Percentiles rank a stretch among this genome's conserved stretches.
Conservation (phyloP, 306 rosid species). For the Hylodesmum podocarpum region DNA sequence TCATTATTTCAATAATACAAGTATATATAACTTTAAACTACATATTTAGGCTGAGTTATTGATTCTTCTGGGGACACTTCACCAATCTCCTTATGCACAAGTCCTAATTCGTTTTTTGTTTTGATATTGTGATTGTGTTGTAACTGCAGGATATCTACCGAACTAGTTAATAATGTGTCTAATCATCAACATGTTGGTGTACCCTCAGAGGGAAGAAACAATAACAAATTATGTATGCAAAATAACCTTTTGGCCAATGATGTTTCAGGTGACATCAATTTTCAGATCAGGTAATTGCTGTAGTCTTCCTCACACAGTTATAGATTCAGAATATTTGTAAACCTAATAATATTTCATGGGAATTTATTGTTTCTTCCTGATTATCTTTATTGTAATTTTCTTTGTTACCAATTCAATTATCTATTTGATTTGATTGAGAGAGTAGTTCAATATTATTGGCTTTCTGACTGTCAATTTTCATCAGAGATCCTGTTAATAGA, state of each 20-base stretch:
- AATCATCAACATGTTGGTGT: conserved; percentile 59
- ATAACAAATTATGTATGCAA: conserved; percentile 53
- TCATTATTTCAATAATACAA: neutral
- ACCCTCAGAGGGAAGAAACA: conserved; percentile 67
- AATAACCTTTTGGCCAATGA: conserved; percentile 48
- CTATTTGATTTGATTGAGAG: conserved; percentile 12
- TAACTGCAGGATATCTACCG: conserved; percentile 79
- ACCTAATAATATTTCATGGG: neutral
- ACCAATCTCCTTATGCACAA: neutral
- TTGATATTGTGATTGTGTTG: conserved; percentile 20
- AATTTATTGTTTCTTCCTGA: neutral
- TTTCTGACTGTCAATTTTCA: conserved; percentile 35
- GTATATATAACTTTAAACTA: neutral
- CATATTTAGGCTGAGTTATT: neutral
- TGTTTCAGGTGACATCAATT: conserved; percentile 49
- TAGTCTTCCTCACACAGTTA: conserved; percentile 17
- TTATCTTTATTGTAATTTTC: neutral
- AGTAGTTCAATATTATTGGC: conserved; percentile 14
- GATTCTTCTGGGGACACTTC: neutral
- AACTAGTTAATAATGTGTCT: conserved; percentile 56
- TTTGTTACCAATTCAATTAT: neutral
- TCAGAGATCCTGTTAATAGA: conserved; percentile 72
- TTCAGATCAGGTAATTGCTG: conserved; percentile 59
- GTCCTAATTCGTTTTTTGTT: conserved; percentile 6
- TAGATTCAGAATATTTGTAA: neutral